Conservation (phyloP, 805 yeast species). For the Candida golubevii region DNA sequence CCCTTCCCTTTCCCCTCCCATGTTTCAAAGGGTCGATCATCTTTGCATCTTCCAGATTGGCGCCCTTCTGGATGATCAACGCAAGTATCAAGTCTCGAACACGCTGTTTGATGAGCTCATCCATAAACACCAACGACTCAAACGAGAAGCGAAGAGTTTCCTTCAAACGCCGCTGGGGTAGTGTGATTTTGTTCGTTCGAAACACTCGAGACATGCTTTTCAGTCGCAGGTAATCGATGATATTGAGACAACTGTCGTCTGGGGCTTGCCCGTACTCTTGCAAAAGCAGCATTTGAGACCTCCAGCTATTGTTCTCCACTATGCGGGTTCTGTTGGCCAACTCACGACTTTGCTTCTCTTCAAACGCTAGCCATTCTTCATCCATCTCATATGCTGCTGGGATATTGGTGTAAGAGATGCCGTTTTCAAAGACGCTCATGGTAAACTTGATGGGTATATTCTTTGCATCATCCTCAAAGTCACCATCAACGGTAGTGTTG, state of each 20-base stretch:
- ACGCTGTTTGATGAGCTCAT: slow-evolving; percentile 16
- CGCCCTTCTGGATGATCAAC: slow-evolving; percentile 13
- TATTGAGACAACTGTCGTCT: not conserved
- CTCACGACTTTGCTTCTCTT: slow-evolving; percentile 35
- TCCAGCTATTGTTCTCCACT: too few relatives aligned
- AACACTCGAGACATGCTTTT: slow-evolving; percentile 3
- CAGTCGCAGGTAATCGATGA: slow-evolving; percentile 5
- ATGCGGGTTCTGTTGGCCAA: slow-evolving; percentile 20
- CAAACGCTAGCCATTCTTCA: slow-evolving; percentile 38
- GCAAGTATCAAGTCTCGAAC: slow-evolving; percentile 15
- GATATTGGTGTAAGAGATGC: slow-evolving; percentile 34
- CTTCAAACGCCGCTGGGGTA: not conserved
- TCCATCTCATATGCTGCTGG: slow-evolving; percentile 55
- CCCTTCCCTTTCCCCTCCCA: not conserved
- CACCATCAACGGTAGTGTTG: not conserved
- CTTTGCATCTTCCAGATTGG: not conserved
- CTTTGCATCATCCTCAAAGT: not conserved
- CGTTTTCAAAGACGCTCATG: slow-evolving; percentile 1
- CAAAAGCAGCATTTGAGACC: not conserved
- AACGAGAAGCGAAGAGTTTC: slow-evolving; percentile 6
- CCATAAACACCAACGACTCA: slow-evolving; percentile 17
- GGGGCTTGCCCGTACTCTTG: not conserved
- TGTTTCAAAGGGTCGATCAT: not conserved
- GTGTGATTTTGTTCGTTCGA: slow-evolving; percentile 7
- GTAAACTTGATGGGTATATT: not conserved